These are phyloP conservation scores for Solanum hybrid DNA, from an alignment of 305 asterid species.

Conservation along the genomic window DNA sequence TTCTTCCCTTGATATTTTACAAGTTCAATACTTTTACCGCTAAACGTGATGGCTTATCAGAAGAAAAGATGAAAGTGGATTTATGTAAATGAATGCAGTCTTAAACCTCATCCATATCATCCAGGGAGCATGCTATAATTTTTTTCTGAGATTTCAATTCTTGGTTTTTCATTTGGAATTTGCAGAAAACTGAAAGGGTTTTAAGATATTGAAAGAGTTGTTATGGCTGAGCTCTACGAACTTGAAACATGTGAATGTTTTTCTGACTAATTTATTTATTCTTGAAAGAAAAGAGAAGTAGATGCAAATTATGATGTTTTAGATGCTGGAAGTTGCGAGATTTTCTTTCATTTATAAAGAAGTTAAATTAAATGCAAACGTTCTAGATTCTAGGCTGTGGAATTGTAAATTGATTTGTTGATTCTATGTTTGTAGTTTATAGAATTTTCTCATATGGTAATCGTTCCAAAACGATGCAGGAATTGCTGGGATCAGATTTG, in stretches of 20 bases:
- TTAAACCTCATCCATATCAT: too few species aligned
- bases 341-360: not conserved
- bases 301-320: not conserved
- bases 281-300: not conserved
- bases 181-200: not conserved
- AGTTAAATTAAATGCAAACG: not conserved
- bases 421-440: not conserved
- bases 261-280: not conserved
- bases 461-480: slow-evolving; percentile 37
- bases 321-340: not conserved
- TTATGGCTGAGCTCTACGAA: not conserved
- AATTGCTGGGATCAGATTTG: slow-evolving; percentile 43
- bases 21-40: not conserved
- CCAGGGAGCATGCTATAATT: not conserved
- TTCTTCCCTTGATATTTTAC: not conserved
- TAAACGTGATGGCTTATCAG: not conserved
- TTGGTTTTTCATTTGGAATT: not conserved
- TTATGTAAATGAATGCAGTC: not conserved
- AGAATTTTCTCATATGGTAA: not conserved
- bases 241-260: not conserved
- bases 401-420: not conserved
- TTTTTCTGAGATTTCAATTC: not conserved
- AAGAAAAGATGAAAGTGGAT: not conserved
- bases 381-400: not conserved
- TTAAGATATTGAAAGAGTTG: not conserved